These are phyloP conservation scores for Penicillium capsulatum DNA, from an alignment of 2,329 filamentous ascomycete species.

Conservation along the genomic window DNA sequence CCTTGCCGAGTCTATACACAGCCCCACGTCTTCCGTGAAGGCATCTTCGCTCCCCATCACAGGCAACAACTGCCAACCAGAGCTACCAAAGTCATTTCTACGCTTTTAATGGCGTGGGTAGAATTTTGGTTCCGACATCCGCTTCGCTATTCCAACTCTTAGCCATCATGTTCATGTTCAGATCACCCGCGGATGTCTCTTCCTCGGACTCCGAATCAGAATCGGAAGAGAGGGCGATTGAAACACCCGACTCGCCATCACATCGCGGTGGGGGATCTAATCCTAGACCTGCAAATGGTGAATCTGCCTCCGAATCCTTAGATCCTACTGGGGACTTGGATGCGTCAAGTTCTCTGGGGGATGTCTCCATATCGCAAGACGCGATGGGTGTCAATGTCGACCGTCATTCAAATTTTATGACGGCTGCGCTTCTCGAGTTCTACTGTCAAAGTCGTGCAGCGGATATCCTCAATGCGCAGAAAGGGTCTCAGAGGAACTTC, in stretches of 20 bases:
- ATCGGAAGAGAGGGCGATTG: constrained; percentile 24
- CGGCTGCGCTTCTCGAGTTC: constrained; percentile 44
- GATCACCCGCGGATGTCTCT: constrained; percentile 36
- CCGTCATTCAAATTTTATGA: constrained; percentile 41
- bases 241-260: constrained; percentile 7
- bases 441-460: constrained; percentile 43
- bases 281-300: neutral
- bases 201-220: constrained; percentile 35
- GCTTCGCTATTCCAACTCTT: neutral
- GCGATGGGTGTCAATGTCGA: constrained; percentile 32
- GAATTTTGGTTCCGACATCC: neutral
- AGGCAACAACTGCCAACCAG: too few species aligned
- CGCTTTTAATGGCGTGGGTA: neutral
- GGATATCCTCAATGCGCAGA: constrained; percentile 42
- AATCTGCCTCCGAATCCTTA: constrained; percentile 1
- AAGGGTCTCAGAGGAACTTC: constrained; percentile 32
- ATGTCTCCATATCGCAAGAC: constrained; percentile 17
- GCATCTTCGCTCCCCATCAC: neutral
- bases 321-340: constrained; percentile 10
- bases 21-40: neutral
- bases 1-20: neutral
- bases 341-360: constrained; percentile 17
- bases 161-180: constrained; percentile 39
- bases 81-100: too few species aligned
- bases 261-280: neutral